These are phyloP conservation scores for Rhizopogon vesiculosus DNA, from an alignment of 768 basidiomycete species.

Conservation along the genomic window DNA sequence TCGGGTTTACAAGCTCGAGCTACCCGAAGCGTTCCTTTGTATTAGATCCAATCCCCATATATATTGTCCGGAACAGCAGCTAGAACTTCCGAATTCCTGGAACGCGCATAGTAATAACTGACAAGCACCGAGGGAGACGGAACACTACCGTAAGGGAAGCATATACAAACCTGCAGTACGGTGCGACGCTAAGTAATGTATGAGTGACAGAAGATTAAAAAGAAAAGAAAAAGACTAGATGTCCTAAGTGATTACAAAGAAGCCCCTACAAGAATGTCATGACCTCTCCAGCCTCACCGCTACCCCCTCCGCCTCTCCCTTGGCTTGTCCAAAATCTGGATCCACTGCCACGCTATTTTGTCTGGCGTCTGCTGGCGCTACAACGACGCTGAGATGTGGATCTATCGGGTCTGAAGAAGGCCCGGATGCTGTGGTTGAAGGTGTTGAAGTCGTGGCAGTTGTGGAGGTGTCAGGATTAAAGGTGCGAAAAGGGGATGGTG, in stretches of 20 bases:
- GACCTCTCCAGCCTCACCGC: constrained; percentile 16
- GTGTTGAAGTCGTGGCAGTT: constrained; percentile 27
- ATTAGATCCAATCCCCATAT: too few species aligned
- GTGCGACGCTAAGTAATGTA: background rate
- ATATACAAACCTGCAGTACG: background rate
- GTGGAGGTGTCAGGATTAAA: constrained; percentile 24
- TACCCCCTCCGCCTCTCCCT: constrained; percentile 18
- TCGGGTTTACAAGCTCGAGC: too few species aligned
- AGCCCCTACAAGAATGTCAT: background rate
- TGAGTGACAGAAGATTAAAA: background rate
- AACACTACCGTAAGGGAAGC: background rate
- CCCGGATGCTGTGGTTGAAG: constrained; percentile 29
- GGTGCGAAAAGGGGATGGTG: constrained; percentile 54
- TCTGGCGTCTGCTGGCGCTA: constrained; percentile 19
- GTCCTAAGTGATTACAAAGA: background rate
- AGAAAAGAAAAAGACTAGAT: background rate
- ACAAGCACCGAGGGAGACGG: background rate
- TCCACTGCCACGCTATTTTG: constrained; percentile 19
- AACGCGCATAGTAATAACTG: background rate
- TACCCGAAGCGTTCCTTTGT: too few species aligned
- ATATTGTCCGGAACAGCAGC: too few species aligned
- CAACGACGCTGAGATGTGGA: constrained; percentile 25
- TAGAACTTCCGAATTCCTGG: background rate
- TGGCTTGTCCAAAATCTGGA: constrained; percentile 17
- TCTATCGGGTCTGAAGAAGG: constrained; percentile 28